These are phyloP conservation scores for Venturia asperata DNA, from an alignment of 2,329 filamentous ascomycete species.

Conservation along the genomic window DNA sequence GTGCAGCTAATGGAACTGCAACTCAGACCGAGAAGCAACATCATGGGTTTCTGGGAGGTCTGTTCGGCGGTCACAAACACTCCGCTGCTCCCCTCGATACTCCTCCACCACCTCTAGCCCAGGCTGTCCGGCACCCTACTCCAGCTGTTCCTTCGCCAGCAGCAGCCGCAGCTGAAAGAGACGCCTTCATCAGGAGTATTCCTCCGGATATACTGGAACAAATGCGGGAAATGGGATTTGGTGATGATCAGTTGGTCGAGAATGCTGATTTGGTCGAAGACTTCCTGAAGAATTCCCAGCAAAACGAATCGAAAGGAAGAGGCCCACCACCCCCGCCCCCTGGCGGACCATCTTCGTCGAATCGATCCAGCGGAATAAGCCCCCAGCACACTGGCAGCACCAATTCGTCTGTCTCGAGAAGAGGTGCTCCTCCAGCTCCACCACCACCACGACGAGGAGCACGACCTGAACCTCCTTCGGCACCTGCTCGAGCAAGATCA, in stretches of 20 bases:
- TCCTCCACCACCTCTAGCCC: slow-evolving; percentile 28
- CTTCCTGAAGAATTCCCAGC: slow-evolving; percentile 51
- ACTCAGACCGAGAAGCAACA: slow-evolving; percentile 27
- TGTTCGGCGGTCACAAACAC: slow-evolving; percentile 33
- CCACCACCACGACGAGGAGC: slow-evolving; percentile 33
- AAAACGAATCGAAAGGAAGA: slow-evolving; percentile 40
- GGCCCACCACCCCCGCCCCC: slow-evolving; percentile 60
- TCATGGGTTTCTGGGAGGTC: slow-evolving; percentile 46
- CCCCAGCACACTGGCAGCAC: slow-evolving; percentile 56
- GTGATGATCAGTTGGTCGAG: slow-evolving; percentile 59
- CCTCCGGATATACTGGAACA: slow-evolving; percentile 58
- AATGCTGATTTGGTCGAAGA: slow-evolving; percentile 62
- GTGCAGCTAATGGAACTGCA: slow-evolving; percentile 28
- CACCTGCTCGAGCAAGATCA: slow-evolving; percentile 20
- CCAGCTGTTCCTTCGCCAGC: slow-evolving; percentile 15
- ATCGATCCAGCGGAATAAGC: slow-evolving; percentile 36
- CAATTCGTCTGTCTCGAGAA: slow-evolving; percentile 45
- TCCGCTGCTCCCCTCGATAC: slow-evolving; percentile 1
- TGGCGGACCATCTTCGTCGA: slow-evolving; percentile 33
- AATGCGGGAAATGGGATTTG: slow-evolving; percentile 58
- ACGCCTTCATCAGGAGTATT: slow-evolving; percentile 50
- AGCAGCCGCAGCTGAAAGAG: slow-evolving; percentile 21
- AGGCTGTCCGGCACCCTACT: slow-evolving; percentile 23
- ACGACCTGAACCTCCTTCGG: slow-evolving; percentile 22
- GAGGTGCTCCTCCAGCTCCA: slow-evolving; percentile 55